Base-by-base conservation (phyloP, 176 grass and related monocot genomes). In the Zea luxurians region DNA sequence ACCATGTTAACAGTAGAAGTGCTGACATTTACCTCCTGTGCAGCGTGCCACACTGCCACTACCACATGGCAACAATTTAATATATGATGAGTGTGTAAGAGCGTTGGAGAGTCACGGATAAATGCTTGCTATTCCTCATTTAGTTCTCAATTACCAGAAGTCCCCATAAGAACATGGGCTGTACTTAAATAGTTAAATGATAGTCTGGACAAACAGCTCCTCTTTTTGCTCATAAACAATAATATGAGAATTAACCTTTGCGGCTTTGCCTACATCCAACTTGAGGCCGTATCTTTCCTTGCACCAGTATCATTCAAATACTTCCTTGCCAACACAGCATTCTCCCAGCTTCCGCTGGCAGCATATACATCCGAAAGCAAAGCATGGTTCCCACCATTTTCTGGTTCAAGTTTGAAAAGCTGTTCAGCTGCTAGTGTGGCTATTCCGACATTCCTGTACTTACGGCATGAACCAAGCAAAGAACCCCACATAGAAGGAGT, bases 331-430 rank as follows among this genome's bases (percentile, higher is more conserved):
- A 85, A 66, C 21, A 63, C n/a, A 68, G 86, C 86, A 66, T 82
- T 82, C 53, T 88, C 83, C 86, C 91, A 88, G 69, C 61, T 90
- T 83, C 79, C 57, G 3, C 77, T 79, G 52, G 76, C 68, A 67
- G 91, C 91, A 86, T 86, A 93, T 86, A 86, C 78, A 83, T 93
- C 77, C 61, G 86, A 88, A 45, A 93, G 83, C 77, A 93, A 84
- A 86, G 86, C 68, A 90, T 84, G 86, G 48, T 88, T 91, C 75
- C 68, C 88, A 76, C 71, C 86, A 72, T 93, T 93, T 18, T 84
- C 58, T 67, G 88, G 91, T 71, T 91, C 91, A 75, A 93, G 83
- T 70, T 76, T 69, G 64, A 91, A 93, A 88, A 93, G 91, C 37
- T 86, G 80, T 41, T 84, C 71, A 73, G 83, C 85, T 79, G 88